phyloP scores from a whole-genome alignment of 2,329 filamentous ascomycete species.

The Penicillium capsulatum region DNA sequence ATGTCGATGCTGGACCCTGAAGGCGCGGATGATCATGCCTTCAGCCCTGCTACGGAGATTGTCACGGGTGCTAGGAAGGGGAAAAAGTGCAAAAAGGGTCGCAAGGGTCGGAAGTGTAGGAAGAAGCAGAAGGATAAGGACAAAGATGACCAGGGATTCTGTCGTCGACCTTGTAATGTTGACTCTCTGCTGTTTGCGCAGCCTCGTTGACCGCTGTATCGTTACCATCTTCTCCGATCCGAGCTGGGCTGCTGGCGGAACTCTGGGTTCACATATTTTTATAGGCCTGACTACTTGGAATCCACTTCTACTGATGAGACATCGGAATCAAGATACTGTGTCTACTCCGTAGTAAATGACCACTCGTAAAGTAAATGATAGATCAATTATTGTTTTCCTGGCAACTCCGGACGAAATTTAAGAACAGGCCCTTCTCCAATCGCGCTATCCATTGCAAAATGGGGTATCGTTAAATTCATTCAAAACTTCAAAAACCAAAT shows the following conservation, averaged over 20 bases:
- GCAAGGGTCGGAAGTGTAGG: conserved; percentile 12
- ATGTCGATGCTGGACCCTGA: background rate
- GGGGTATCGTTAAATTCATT: conserved; percentile 25
- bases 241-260: background rate
- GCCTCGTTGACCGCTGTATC: conserved; percentile 2
- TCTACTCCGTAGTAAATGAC: no score
- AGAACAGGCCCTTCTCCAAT: no score
- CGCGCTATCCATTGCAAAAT: conserved; percentile 7
- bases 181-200: conserved; percentile 11
- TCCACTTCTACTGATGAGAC: no score
- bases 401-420: no score
- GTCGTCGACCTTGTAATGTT: conserved; percentile 15
- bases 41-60: conserved; percentile 7
- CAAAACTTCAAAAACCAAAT: conserved; percentile 12
- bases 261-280: no score
- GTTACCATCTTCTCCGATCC: conserved; percentile 1
- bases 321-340: no score
- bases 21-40: background rate
- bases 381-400: no score
- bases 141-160: conserved; percentile 2
- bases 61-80: conserved; percentile 8
- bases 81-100: conserved; percentile 13
- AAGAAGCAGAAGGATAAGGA: conserved; percentile 7
- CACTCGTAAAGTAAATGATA: no score
- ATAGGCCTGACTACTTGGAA: no score